A percentile compares a stretch with the other conserved stretches of the same genome.
Evolutionary conservation across 768 basidiomycete species (phyloP).

Genomic region (Tulasnella sp.): DNA sequence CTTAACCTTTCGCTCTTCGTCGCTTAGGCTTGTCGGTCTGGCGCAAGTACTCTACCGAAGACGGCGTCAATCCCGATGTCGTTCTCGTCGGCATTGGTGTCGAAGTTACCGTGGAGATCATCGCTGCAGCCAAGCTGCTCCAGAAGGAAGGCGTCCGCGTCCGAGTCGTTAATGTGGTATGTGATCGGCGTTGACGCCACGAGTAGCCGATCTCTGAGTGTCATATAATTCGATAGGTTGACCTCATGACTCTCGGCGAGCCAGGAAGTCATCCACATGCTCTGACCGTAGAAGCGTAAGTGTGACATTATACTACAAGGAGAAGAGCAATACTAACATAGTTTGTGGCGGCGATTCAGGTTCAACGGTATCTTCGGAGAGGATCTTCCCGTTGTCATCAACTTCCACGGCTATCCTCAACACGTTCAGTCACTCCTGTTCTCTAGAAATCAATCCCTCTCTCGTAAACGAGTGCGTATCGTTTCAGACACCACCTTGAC

Average conservation of each 20-base stretch:
- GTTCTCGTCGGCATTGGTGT: conserved; percentile 82
- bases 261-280: conserved; percentile 68
- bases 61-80: conserved; percentile 62
- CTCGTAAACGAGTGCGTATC: conserved; percentile 5
- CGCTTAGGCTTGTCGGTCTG: conserved; percentile 65
- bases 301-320: neutral
- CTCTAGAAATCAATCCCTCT: conserved; percentile 13
- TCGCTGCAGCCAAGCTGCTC: conserved; percentile 73
- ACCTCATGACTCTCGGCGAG: conserved; percentile 70
- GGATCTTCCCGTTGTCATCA: conserved; percentile 60
- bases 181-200: too few relatives aligned
- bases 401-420: conserved; percentile 74
- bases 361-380: conserved; percentile 64
- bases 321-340: neutral
- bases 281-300: conserved; percentile 33
- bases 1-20: neutral
- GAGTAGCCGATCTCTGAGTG: too few relatives aligned
- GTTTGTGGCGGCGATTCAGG: conserved; percentile 21
- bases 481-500: neutral
- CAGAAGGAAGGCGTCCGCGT: conserved; percentile 57
- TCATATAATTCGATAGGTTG: too few relatives aligned
- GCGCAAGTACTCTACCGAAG: conserved; percentile 69
- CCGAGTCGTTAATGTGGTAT: conserved; percentile 77
- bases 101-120: conserved; percentile 80
- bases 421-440: conserved; percentile 57